Evolutionary conservation across 1,284 basidiomycete species (phyloP).

Genomic region (Erythrobasidium hasegawianum): DNA sequence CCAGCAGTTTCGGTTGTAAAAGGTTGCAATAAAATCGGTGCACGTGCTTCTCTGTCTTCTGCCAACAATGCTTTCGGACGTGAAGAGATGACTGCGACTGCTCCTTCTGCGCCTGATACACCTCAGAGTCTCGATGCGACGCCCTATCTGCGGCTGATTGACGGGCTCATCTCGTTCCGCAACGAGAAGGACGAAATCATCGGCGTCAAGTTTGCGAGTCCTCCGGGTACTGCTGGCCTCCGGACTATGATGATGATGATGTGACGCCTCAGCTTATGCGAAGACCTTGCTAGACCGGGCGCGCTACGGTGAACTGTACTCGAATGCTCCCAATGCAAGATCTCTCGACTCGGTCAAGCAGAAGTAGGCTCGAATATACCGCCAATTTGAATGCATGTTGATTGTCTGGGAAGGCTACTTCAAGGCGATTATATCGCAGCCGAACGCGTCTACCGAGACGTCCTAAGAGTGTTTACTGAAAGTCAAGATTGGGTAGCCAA

Average conservation of each 20-base stretch:
- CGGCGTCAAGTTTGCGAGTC: background rate
- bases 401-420: background rate
- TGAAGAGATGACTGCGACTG: background rate
- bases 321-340: background rate
- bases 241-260: background rate
- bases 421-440: background rate
- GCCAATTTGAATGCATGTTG: background rate
- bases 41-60: no score
- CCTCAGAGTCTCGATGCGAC: background rate
- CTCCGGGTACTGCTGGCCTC: background rate
- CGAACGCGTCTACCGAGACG: background rate
- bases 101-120: background rate
- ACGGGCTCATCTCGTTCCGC: background rate
- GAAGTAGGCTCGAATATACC: background rate
- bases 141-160: background rate
- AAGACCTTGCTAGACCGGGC: no score
- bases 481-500: background rate
- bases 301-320: no score
- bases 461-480: background rate
- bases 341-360: background rate
- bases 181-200: background rate
- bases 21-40: no score
- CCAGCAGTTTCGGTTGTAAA: no score
- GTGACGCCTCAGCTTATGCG: background rate
- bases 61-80: no score